These are phyloP conservation scores for Pleurotus giganteus DNA, from an alignment of 768 basidiomycete species.

Conservation along the genomic window DNA sequence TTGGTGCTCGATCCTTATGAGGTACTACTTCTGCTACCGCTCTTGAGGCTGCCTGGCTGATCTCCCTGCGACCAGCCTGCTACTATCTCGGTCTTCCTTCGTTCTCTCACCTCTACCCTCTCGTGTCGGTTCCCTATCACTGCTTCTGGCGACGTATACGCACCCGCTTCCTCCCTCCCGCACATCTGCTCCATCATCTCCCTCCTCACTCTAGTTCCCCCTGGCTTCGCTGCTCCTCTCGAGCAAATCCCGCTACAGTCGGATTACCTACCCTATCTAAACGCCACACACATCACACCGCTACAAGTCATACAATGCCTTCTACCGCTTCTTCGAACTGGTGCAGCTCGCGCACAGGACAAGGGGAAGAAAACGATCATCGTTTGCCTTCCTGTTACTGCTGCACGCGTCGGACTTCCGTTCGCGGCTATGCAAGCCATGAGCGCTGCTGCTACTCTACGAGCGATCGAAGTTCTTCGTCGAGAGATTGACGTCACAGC, in stretches of 20 bases:
- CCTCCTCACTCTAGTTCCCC: slow-evolving; percentile 55
- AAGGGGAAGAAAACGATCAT: slow-evolving; percentile 60
- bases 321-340: slow-evolving; percentile 71
- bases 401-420: slow-evolving; percentile 73
- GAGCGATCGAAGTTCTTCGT: slow-evolving; percentile 70
- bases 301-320: slow-evolving; percentile 75
- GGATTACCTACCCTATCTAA: slow-evolving; percentile 69
- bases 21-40: slow-evolving; percentile 35
- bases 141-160: slow-evolving; percentile 78
- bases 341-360: slow-evolving; percentile 53
- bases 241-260: slow-evolving; percentile 65
- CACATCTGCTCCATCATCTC: slow-evolving; percentile 80
- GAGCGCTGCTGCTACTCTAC: slow-evolving; percentile 71
- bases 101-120: slow-evolving; percentile 76
- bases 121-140: slow-evolving; percentile 82
- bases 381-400: slow-evolving; percentile 71
- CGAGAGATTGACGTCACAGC: slow-evolving; percentile 65
- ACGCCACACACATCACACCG: slow-evolving; percentile 73
- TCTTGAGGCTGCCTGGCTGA: slow-evolving; percentile 8
- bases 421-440: slow-evolving; percentile 68
- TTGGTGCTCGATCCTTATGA: slow-evolving; percentile 79
- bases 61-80: slow-evolving; percentile 47
- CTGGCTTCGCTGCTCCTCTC: slow-evolving; percentile 55
- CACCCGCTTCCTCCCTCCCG: slow-evolving; percentile 59
- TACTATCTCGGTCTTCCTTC: slow-evolving; percentile 72